These are phyloP conservation scores for Lolium rigidum DNA, from an alignment of 176 grass and related monocot species.

Conservation along the genomic window DNA sequence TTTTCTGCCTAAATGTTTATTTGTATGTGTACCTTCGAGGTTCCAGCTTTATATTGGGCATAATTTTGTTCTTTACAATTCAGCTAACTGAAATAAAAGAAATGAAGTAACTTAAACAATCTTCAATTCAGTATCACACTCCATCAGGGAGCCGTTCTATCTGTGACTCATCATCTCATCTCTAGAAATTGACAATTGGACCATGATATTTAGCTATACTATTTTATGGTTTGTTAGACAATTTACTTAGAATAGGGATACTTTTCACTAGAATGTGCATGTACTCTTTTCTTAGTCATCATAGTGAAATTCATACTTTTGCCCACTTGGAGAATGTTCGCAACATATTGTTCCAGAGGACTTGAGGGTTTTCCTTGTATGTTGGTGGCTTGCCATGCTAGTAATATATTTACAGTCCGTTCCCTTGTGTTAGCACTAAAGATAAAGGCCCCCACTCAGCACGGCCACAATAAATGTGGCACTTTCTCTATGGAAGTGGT, in stretches of 20 bases:
- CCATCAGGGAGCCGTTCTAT: neutral
- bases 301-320: conserved; percentile 13
- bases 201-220: neutral
- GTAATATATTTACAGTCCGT: neutral
- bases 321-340: neutral
- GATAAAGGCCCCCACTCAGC: neutral
- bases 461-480: too few relatives aligned
- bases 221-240: neutral
- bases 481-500: neutral
- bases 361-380: conserved; percentile 1
- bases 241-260: neutral
- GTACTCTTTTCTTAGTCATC: neutral
- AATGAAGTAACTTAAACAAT: neutral
- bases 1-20: neutral
- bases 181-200: neutral
- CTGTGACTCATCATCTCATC: neutral
- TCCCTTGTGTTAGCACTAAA: neutral
- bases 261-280: conserved; percentile 3
- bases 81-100: neutral
- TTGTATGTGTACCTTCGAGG: neutral
- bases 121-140: conserved; percentile 7
- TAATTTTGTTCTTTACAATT: neutral
- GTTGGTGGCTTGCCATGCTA: neutral
- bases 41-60: neutral
- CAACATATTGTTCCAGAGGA: neutral